Base-by-base conservation (phyloP, 75 land plant species). In the Sequoia sempervirens region DNA sequence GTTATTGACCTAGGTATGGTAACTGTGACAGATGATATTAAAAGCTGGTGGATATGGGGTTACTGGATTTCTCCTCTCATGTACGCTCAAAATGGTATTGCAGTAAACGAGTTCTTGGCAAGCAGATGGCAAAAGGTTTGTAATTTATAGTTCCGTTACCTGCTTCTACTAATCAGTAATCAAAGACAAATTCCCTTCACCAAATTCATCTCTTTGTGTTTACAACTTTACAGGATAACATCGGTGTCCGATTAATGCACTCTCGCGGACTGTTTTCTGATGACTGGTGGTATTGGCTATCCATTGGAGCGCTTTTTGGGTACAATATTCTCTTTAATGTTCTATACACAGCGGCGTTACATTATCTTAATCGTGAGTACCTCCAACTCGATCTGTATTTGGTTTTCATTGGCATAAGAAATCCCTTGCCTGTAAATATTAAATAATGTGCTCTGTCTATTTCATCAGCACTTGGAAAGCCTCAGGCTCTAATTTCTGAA, bases 1-100 rank as follows among this genome's bases (percentile, higher is more conserved):
- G 18, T 34, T 38, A 17, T 2, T 36, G 30, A 75, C 18, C 2
- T 17, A 36, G 2, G 37, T 23, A 20, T 30, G 54, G 47, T 72
- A 56, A 28, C 53, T 66, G 20, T 72, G 26, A 36, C 89, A 92
- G 91, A 84, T 14, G 73, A 84, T 64, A 70, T 92, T 10, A 86
- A 85, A 72, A 61, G 81, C 54, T 92, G 93, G 93, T 92, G 93
- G 93, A 87, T 87, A 45, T 92, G 93, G 93, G 91, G 88, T 75
- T 88, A 90, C 83, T 91, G 94, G 94, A 12, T 81, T 2, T 93
- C 92, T 8, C 94, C 94, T 52, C 40, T 93, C 50, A 87, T 87
- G 85, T 89, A 92, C 50, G 84, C 80, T 0, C 89, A 88, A 54
- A 92, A 88, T 76, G 93, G 87, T 5, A 81, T 92, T 6, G 72